A percentile compares a stretch with the other conserved stretches of the same genome.
These are phyloP conservation scores for Colletotrichum orbiculare DNA, from an alignment of 2,329 filamentous ascomycete species.

Conservation along the genomic window DNA sequence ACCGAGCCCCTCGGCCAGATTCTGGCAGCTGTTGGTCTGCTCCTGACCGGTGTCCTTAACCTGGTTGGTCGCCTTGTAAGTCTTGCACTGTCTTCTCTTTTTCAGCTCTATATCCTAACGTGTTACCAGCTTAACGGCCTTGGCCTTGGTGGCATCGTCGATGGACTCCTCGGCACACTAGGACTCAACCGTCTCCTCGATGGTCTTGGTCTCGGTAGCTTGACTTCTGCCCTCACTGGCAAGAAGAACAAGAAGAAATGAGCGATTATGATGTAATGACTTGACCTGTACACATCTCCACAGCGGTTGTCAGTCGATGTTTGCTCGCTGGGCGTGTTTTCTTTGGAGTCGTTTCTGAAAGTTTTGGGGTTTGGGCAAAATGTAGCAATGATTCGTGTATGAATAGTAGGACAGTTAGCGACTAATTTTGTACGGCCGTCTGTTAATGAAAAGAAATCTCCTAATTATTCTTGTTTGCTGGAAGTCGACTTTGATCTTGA, in stretches of 20 bases:
- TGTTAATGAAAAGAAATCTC: no score
- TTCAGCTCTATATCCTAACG: conserved; percentile 38
- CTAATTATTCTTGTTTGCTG: background rate
- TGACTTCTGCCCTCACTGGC: conserved; percentile 56
- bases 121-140: conserved; percentile 72
- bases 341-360: conserved; percentile 7
- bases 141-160: conserved; percentile 83
- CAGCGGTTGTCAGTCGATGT: background rate
- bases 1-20: conserved; percentile 93
- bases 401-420: conserved; percentile 24
- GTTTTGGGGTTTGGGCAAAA: conserved; percentile 14
- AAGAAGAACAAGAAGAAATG: conserved; percentile 49
- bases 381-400: conserved; percentile 18
- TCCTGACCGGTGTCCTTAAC: conserved; percentile 85
- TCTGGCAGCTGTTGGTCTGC: conserved; percentile 84
- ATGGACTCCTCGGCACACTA: conserved; percentile 80
- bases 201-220: conserved; percentile 72
- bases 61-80: conserved; percentile 80
- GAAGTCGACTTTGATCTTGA: background rate
- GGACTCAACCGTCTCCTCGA: conserved; percentile 81
- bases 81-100: conserved; percentile 13
- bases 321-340: background rate
- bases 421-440: background rate
- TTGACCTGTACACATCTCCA: background rate
- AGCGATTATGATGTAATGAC: conserved; percentile 9